Base-by-base conservation (phyloP, 2,329 filamentous ascomycete species). In the Cryoendolithus antarcticus region DNA sequence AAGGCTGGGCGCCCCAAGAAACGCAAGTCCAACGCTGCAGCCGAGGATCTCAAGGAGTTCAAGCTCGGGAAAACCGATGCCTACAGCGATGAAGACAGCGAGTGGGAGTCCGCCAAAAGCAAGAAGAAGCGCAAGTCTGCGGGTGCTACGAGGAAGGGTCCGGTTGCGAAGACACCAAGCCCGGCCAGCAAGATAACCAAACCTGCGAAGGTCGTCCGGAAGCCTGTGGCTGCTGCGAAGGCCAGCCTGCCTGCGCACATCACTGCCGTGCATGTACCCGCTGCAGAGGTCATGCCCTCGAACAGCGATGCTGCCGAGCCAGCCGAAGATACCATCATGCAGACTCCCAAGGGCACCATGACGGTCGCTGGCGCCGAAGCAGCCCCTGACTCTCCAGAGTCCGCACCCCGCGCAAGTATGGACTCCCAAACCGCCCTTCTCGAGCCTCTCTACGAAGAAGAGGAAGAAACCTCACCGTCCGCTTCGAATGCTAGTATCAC, bases 1-100 rank as follows among this genome's bases (percentile, higher is more conserved):
- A 56, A 50, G 44, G 27, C 41, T 6, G 39, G 36, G n/a, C 48
- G 48, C 37, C 45, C 52, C 4, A 63, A 62, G 47, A 66, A 64
- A 52, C 57, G 62, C 43, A 65, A 63, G 50, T 46, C 49, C 9
- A 49, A 48, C 27, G 47, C 43, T 19, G 40, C 45, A 30, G 49
- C 54, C 24, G 56, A 57, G 6, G 54, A 60, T 35, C 30, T 37
- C 13, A 35, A 37, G 12, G 47, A 48, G 15, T 60, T 55, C 53
- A 58, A 47, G 21, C 55, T 47, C 4, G 49, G 34, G 8, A 36
- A 37, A 7, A 41, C 42, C 6, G 43, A 43, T 19, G 34, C 42
- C 8, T 30, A 37, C n/a, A 27, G n/a, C 6, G 39, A 41, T 15
- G 39, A 37, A n/a, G 34, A 41, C 28, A 13, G 38, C 9, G 52